Evolutionary conservation across 306 rosid genomes (phyloP), one percentile per base, ranked within the genome.

Genomic region (Cyclanthera cordifolia): DNA sequence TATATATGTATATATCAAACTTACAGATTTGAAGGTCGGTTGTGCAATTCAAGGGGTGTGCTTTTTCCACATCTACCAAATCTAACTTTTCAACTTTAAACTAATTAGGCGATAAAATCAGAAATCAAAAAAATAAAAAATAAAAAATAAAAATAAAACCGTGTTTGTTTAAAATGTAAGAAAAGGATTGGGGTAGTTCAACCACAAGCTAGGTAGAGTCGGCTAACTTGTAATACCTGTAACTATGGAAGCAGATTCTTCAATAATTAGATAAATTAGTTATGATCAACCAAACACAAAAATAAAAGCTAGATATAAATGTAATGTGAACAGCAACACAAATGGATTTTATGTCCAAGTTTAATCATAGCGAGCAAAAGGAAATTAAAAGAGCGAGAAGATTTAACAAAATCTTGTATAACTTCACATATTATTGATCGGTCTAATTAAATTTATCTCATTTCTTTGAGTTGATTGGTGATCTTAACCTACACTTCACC

Each of bases 31-130:
- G 41, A 34, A 34, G 41, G 41, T 34, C 41, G 9, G 41, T 34
- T 34, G 41, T n/a, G n/a, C n/a, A n/a, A n/a, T n/a, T n/a, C n/a
- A n/a, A n/a, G n/a, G n/a, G n/a, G n/a, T 34, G 41, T 11, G 16
- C 28, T 37, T 61, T 61, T 61, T 61, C 49, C 16, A 61, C 68
- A 61, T 37, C 68, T 37, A 61, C 68, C 49, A 37, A 61, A 61
- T 61, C 28, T 17, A 34, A 4, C 48, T 37, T 61, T 61, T 37
- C 28, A 37, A 59, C 47, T 56, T 14, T 56, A 13, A 56, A 32
- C 46, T 2, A 58, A 2, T 14, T 8, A n/a, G 65, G 34, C 46
- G 9, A n/a, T 7, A 45, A 58, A 30, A 34, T n/a, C 46, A 60
- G 41, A 54, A 27, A 37, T 7, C n/a, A n/a, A 17, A 60, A 25